Evolutionary conservation across 345 rosid genomes (phyloP).

Genomic region (Acer campestre): DNA sequence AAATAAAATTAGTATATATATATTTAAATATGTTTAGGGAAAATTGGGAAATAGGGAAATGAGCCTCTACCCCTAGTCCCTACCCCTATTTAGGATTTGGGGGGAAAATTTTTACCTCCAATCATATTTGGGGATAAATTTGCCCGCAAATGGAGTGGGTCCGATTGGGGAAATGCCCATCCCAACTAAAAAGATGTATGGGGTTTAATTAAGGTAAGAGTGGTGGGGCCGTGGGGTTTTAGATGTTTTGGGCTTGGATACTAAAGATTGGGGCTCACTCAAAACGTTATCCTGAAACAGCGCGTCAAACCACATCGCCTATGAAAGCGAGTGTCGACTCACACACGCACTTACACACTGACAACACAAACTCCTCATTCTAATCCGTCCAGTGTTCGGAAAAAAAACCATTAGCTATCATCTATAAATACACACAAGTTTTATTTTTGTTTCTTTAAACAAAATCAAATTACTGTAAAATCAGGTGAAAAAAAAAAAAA

Average conservation of each 20-base stretch:
- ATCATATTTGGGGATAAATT: too few relatives aligned
- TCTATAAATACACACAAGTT: constrained; percentile 5
- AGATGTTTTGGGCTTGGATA: neutral
- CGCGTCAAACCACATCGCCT: neutral
- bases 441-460: neutral
- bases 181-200: too few relatives aligned
- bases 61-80: too few relatives aligned
- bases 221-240: neutral
- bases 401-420: neutral
- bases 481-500: neutral
- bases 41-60: too few relatives aligned
- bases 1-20: too few relatives aligned
- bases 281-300: neutral
- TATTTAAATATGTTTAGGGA: too few relatives aligned
- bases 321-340: neutral
- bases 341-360: neutral
- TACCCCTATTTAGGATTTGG: too few relatives aligned
- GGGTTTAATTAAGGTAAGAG: neutral
- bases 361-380: neutral
- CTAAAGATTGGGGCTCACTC: neutral
- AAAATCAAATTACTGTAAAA: neutral
- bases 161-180: too few relatives aligned
- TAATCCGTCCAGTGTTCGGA: neutral
- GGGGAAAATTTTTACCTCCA: too few relatives aligned
- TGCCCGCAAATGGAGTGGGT: too few relatives aligned